Evolutionary conservation across 805 yeast species (phyloP).

Genomic region (Pichia nakasei): DNA sequence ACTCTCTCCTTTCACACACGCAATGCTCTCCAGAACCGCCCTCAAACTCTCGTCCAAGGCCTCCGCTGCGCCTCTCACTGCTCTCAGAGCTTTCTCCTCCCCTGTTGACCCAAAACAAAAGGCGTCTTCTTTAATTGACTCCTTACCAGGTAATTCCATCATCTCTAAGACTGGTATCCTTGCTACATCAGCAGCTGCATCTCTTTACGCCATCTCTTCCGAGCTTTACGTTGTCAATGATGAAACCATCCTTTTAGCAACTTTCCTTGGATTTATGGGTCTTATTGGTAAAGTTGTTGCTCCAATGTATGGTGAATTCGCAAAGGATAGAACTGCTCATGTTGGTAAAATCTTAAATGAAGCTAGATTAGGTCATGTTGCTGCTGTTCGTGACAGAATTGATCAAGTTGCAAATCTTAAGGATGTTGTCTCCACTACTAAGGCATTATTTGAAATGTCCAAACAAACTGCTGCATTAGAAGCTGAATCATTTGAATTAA

Average conservation of each 20-base stretch:
- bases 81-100: conserved; percentile 53
- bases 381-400: conserved; percentile 90
- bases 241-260: conserved; percentile 77
- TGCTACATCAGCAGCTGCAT: conserved; percentile 92
- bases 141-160: conserved; percentile 85
- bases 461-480: conserved; percentile 95
- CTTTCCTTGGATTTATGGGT: conserved; percentile 70
- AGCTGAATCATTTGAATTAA: conserved; percentile 86
- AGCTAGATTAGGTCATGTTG: conserved; percentile 84
- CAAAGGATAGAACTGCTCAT: conserved; percentile 64
- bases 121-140: conserved; percentile 83
- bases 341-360: conserved; percentile 56
- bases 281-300: conserved; percentile 81
- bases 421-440: conserved; percentile 87
- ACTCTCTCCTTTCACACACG: too few relatives aligned
- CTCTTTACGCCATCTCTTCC: conserved; percentile 88
- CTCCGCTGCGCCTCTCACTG: conserved; percentile 33
- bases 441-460: conserved; percentile 85
- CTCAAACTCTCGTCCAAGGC: conserved; percentile 11
- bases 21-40: conserved; percentile 14
- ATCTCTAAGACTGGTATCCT: conserved; percentile 90
- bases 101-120: conserved; percentile 82
- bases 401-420: conserved; percentile 78
- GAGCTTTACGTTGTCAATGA: conserved; percentile 90
- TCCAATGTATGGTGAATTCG: conserved; percentile 92